Conservation (phyloP, 106 monocot species). For the Phalaenopsis equestris region DNA sequence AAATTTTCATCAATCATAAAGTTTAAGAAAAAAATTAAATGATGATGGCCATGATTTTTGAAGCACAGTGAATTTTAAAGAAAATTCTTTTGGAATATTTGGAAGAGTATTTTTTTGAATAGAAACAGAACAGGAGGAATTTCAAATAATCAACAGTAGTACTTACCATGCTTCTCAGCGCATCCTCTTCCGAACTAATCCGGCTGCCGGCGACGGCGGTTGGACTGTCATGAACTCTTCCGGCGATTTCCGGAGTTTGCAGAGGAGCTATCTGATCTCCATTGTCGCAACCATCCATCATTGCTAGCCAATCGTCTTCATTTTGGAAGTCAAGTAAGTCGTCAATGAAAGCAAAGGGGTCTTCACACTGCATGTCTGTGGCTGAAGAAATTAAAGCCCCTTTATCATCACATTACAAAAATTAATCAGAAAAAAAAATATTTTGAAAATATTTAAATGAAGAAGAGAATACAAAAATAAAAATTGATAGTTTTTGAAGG, state of each 20-base stretch:
- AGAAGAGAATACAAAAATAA: neutral
- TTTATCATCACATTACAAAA: neutral
- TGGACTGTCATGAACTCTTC: neutral
- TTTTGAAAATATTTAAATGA: neutral
- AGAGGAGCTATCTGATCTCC: neutral
- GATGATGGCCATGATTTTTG: too few species aligned
- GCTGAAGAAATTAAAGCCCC: neutral
- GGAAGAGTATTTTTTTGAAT: neutral
- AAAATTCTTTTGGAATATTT: too few species aligned
- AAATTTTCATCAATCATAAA: neutral
- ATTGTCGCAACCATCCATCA: neutral
- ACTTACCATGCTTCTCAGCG: neutral
- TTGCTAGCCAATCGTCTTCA: neutral
- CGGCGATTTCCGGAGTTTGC: neutral
- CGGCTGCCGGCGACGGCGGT: neutral
- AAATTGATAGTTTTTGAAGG: too few species aligned
- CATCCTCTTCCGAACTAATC: neutral
- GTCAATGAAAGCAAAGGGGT: conserved; percentile 12
- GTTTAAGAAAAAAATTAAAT: neutral
- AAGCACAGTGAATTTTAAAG: too few species aligned
- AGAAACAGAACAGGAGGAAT: too few species aligned
- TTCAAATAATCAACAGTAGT: neutral
- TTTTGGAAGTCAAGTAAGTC: conserved; percentile 13
- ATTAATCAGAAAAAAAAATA: neutral
- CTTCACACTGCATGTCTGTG: neutral